Conservation (phyloP, 176 grass and related monocot species). For the Rhipidocladum racemiflorum region DNA sequence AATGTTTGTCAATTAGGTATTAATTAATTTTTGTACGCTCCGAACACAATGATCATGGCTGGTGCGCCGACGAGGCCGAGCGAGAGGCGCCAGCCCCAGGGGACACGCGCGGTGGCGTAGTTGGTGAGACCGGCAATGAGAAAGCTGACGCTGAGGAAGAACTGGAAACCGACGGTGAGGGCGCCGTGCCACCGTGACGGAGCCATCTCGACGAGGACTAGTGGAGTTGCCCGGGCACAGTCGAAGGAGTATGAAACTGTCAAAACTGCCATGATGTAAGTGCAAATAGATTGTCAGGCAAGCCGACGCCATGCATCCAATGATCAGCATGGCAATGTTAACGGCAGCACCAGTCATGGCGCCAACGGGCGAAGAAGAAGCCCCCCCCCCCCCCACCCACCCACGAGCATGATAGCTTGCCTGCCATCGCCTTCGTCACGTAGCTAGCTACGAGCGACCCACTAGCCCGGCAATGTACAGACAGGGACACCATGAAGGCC, state of each 20-base stretch:
- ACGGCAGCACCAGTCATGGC: slow-evolving; percentile 53
- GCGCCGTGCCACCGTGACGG: slow-evolving; percentile 37
- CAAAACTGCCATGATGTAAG: no score
- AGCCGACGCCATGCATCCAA: slow-evolving; percentile 72
- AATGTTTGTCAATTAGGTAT: no score
- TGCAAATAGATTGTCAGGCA: not conserved
- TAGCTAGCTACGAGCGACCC: slow-evolving; percentile 57
- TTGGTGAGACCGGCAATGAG: slow-evolving; percentile 60
- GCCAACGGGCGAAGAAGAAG: slow-evolving; percentile 54
- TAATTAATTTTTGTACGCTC: no score
- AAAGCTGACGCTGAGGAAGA: slow-evolving; percentile 57
- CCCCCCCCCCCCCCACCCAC: no score
- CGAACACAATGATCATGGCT: slow-evolving; percentile 32
- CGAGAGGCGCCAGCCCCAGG: slow-evolving; percentile 83
- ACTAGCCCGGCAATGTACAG: slow-evolving; percentile 65
- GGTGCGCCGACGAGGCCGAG: slow-evolving; percentile 73
- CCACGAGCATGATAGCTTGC: slow-evolving; percentile 63
- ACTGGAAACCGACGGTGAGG: slow-evolving; percentile 63
- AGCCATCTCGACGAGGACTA: no score
- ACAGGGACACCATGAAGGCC: slow-evolving; percentile 83
- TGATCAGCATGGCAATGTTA: slow-evolving; percentile 82
- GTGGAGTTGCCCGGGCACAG: not conserved
- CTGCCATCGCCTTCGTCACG: slow-evolving; percentile 57
- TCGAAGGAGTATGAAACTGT: no score
- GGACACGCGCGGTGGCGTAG: slow-evolving; percentile 33